Base-by-base conservation (phyloP, 805 yeast genomes). In the Metschnikowia orientalis region DNA sequence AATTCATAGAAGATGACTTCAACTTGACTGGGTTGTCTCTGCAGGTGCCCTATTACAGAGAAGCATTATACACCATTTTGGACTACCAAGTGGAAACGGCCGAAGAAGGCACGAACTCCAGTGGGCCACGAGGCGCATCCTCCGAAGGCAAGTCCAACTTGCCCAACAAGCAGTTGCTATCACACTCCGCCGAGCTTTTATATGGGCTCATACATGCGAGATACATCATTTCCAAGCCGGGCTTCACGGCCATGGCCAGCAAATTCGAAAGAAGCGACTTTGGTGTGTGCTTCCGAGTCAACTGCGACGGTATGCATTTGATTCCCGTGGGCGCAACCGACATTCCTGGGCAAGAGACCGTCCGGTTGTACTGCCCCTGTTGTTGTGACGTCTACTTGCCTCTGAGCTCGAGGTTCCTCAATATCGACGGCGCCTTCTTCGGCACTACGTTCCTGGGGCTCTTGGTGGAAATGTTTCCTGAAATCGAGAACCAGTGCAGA, bases 391-490 rank as follows among this genome's bases (percentile, higher is more conserved):
- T 90, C 24, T 92, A 92, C 58, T 61, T 87, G 31, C 97, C 97
- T 2, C 77, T 81, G 35, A 80, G 88, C 35, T 78, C 89, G n/a
- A 70, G 95, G 41, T 89, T 85, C 58, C 64, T 84, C 37, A 85
- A 86, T 52, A 76, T 92, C 26, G 98, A 92, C 59, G 98, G 98
- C 4, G 96, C 97, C 1, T 92, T 82, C 51, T 92, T 94, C 65
- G 97, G 98, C 4, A 87, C 97, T 0, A 80, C 94, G 21, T 92
- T 92, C 63, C 92, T 96, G 1, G 97, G 96, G 2, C 72, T 92
- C 46, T 83, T 92, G 50, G 76, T 92, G 40, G 84, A 88, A 54
- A 82, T 85, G 73, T 88, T 81, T 62, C 87, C 92, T n/a, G 97
- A 87, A 44, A 75, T 88, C 31, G 95, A 83, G 53, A 75, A 76